phyloP scores from a whole-genome alignment of 345 rosid species.

The Punica granatum region DNA sequence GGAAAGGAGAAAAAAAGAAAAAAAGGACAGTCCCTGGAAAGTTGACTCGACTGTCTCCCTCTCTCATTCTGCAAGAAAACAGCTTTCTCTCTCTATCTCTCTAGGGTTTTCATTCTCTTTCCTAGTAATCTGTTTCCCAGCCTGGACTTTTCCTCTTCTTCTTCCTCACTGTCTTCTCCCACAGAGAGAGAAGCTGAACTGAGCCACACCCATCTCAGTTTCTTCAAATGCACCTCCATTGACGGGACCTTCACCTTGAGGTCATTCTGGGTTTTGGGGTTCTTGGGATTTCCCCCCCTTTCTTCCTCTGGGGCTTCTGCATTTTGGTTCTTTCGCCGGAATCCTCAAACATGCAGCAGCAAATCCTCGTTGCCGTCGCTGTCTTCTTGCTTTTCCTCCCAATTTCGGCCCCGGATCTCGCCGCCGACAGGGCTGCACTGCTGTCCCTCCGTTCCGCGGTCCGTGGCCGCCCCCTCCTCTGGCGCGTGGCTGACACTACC shows the following conservation, averaged over 20 bases:
- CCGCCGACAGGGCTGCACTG: constrained; percentile 75
- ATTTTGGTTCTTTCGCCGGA: not conserved
- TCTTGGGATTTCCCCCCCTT: not conserved
- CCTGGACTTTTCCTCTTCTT: not conserved
- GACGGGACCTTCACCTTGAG: not conserved
- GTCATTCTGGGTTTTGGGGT: no score
- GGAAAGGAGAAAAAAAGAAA: not conserved
- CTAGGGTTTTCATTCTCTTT: constrained; percentile 5
- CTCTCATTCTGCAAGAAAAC: not conserved
- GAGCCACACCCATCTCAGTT: not conserved
- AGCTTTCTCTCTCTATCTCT: not conserved
- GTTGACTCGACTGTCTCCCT: not conserved
- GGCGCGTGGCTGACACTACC: constrained; percentile 40
- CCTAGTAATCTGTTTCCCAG: not conserved
- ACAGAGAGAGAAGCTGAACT: not conserved
- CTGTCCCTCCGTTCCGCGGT: constrained; percentile 70
- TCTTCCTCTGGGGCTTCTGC: not conserved
- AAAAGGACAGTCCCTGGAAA: not conserved
- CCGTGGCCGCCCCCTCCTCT: constrained; percentile 73
- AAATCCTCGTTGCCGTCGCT: constrained; percentile 6
- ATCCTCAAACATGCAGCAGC: constrained; percentile 6
- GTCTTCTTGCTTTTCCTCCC: constrained; percentile 20
- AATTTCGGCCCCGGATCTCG: constrained; percentile 44
- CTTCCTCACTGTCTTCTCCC: not conserved
- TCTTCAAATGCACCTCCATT: not conserved